A percentile compares a stretch with the other conserved stretches of the same genome.
phyloP scores from a whole-genome alignment of 2,329 filamentous ascomycete species.

The Amylocarpus encephaloides region DNA sequence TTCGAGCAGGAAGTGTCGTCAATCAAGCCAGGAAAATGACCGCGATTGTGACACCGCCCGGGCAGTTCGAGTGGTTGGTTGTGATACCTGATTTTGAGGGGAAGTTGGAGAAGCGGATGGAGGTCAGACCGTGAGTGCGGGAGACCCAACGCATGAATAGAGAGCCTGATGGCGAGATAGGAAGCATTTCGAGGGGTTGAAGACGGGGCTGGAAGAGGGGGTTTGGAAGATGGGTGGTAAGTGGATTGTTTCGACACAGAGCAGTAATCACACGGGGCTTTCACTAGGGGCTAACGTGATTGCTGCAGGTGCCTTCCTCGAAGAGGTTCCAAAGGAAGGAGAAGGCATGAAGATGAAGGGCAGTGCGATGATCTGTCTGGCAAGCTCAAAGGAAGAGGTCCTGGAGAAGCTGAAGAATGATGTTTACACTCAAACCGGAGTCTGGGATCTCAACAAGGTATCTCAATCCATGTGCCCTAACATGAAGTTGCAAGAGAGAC shows the following conservation, averaged over 20 bases:
- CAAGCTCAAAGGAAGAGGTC: slow-evolving; percentile 63
- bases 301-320: slow-evolving; percentile 55
- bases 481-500: background rate
- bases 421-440: slow-evolving; percentile 62
- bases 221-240: slow-evolving; percentile 52
- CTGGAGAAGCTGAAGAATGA: slow-evolving; percentile 61
- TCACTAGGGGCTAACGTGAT: background rate
- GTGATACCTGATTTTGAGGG: slow-evolving; percentile 62
- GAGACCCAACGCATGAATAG: background rate
- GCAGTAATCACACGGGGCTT: background rate
- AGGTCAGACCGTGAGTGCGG: slow-evolving; percentile 49
- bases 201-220: slow-evolving; percentile 46
- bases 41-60: background rate
- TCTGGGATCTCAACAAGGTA: slow-evolving; percentile 74
- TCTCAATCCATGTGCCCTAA: too few relatives aligned
- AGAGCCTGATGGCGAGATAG: slow-evolving; percentile 4
- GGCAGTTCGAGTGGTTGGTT: slow-evolving; percentile 59
- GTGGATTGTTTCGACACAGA: slow-evolving; percentile 7
- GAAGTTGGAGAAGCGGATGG: slow-evolving; percentile 52
- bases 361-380: slow-evolving; percentile 61
- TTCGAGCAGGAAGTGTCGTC: background rate
- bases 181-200: slow-evolving; percentile 39
- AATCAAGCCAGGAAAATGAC: background rate
- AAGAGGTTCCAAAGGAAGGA: slow-evolving; percentile 57
- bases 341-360: slow-evolving; percentile 49